Percentiles rank a stretch among this genome's conserved stretches.
Evolutionary conservation across 2,329 filamentous ascomycete species (phyloP).

Genomic region (Macrophomina pseudophaseolina): DNA sequence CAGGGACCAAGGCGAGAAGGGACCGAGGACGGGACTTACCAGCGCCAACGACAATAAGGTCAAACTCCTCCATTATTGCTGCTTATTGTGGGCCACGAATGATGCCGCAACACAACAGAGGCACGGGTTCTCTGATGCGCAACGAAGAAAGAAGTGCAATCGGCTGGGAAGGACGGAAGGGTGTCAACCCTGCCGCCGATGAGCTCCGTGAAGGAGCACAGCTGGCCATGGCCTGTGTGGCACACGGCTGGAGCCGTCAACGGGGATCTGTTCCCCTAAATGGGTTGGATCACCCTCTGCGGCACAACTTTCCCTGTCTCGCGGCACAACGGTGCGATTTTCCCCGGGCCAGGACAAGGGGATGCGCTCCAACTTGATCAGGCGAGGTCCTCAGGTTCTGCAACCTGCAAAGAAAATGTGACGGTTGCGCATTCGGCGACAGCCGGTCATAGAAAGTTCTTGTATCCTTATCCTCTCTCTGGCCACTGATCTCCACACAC

Average conservation of each 20-base stretch:
- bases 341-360: not conserved
- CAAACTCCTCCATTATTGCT: constrained; percentile 24
- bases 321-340: not conserved
- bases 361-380: not conserved
- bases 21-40: constrained; percentile 30
- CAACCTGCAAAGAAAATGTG: not conserved
- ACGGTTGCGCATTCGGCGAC: not conserved
- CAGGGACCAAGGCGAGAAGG: not conserved
- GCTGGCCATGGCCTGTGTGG: not conserved
- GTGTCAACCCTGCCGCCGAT: not conserved
- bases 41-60: constrained; percentile 39
- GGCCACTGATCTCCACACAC: not conserved
- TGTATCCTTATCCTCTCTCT: not conserved
- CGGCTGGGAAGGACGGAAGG: not conserved
- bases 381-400: not conserved
- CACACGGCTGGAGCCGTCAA: not conserved
- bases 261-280: not conserved
- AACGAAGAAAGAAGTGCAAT: not conserved
- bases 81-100: not conserved
- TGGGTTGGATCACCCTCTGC: not conserved
- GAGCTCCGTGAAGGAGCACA: not conserved
- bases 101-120: not conserved
- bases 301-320: constrained; percentile 1
- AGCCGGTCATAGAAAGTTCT: too few species aligned
- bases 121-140: not conserved